phyloP scores from a whole-genome alignment of 768 basidiomycete species.

The Neoboletus magnificus region DNA sequence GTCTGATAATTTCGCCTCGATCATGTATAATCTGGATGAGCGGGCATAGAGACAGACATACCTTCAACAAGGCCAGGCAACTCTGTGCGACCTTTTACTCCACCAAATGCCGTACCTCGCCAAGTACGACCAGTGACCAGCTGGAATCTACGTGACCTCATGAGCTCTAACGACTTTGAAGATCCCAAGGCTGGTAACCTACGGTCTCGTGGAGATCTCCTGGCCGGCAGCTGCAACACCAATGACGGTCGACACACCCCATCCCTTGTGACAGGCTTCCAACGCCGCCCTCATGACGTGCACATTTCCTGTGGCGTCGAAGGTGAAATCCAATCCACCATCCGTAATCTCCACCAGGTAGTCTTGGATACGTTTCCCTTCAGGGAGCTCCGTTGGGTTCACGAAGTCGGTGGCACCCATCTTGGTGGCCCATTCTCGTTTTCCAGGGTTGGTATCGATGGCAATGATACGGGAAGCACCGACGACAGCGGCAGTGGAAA shows the following conservation, averaged over 20 bases:
- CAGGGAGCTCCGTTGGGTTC: slow-evolving; percentile 70
- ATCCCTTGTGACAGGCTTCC: slow-evolving; percentile 99
- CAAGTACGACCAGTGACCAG: slow-evolving; percentile 86
- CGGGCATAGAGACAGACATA: slow-evolving; percentile 26
- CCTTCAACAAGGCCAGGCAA: slow-evolving; percentile 91
- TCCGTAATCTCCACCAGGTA: slow-evolving; percentile 90
- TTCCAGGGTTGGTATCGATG: slow-evolving; percentile 81
- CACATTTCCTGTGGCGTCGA: slow-evolving; percentile 95
- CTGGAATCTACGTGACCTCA: slow-evolving; percentile 43
- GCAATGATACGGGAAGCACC: slow-evolving; percentile 90
- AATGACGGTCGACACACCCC: slow-evolving; percentile 95
- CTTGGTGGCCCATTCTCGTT: slow-evolving; percentile 85
- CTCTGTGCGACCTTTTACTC: slow-evolving; percentile 96
- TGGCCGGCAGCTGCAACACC: slow-evolving; percentile 97
- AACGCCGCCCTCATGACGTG: slow-evolving; percentile 93
- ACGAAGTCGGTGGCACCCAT: slow-evolving; percentile 96
- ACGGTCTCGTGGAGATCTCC: slow-evolving; percentile 90
- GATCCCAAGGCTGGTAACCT: slow-evolving; percentile 27
- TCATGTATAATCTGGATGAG: background rate
- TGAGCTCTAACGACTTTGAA: slow-evolving; percentile 4
- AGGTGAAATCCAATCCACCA: slow-evolving; percentile 95
- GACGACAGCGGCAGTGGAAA: slow-evolving; percentile 74
- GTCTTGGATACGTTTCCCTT: slow-evolving; percentile 86
- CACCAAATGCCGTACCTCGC: slow-evolving; percentile 95
- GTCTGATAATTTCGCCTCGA: slow-evolving; percentile 41